Conservation (phyloP, 257 asterid species). For the Lantana camara region DNA sequence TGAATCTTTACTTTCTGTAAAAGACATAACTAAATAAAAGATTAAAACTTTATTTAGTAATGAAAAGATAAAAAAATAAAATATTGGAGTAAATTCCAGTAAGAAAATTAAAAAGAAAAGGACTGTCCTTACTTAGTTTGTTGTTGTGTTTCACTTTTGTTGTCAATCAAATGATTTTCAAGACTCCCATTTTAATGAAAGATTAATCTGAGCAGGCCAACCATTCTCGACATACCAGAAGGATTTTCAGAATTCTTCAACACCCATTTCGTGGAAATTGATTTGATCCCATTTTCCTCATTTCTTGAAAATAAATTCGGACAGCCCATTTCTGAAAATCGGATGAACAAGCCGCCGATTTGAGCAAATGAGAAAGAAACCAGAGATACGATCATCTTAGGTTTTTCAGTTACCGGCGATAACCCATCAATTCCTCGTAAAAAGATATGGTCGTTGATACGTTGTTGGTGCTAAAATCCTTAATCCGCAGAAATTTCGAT, state of each 20-base stretch:
- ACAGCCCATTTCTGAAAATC: slow-evolving; percentile 14
- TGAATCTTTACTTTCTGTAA: slow-evolving; percentile 19
- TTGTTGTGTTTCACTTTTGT: slow-evolving; percentile 28
- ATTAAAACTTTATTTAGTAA: neutral
- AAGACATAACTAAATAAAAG: too few relatives aligned
- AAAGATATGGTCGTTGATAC: slow-evolving; percentile 34
- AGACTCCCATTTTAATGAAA: slow-evolving; percentile 7
- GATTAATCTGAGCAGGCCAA: slow-evolving; percentile 8
- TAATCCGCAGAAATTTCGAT: slow-evolving; percentile 40
- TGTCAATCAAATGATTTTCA: slow-evolving; percentile 37
- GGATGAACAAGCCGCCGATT: slow-evolving; percentile 17
- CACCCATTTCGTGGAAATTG: neutral
- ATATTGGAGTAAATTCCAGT: too few relatives aligned
- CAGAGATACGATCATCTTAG: slow-evolving; percentile 9
- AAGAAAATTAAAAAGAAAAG: slow-evolving; percentile 30
- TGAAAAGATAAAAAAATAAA: neutral
- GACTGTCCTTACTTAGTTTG: slow-evolving; percentile 24
- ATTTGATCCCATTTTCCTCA: slow-evolving; percentile 1
- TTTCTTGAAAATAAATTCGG: slow-evolving; percentile 16
- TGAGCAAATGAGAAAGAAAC: slow-evolving; percentile 24
- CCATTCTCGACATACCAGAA: slow-evolving; percentile 3
- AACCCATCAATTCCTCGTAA: neutral
- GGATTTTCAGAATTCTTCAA: slow-evolving; percentile 17
- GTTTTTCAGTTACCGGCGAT: neutral
- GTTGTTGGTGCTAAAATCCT: slow-evolving; percentile 26